Conservation (phyloP, 148 eudicot genomes). For the Cornus kousa region DNA sequence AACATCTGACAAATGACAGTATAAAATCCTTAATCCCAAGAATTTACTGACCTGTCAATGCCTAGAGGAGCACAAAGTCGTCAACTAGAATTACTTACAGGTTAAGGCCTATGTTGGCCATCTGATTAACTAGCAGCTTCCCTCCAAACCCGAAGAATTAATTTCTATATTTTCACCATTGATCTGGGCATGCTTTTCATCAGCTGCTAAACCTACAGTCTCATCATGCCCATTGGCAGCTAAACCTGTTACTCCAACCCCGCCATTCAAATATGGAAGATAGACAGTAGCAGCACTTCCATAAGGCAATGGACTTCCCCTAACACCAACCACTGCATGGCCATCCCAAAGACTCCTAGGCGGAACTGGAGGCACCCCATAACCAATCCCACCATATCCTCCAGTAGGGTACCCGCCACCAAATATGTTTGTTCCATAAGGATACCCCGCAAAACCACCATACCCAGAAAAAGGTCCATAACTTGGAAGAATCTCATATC, state of each 20-base stretch:
- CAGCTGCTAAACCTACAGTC: constrained; percentile 9
- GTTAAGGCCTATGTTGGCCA: constrained; percentile 16
- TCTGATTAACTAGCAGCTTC: constrained; percentile 24
- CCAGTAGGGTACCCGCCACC: constrained; percentile 43
- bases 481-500: constrained; percentile 33
- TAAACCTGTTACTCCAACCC: constrained; percentile 35
- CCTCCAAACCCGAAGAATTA: constrained; percentile 16
- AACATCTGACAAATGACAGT: constrained; percentile 31
- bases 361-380: constrained; percentile 36
- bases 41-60: constrained; percentile 34
- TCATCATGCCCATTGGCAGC: constrained; percentile 15
- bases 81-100: constrained; percentile 43
- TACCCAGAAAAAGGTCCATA: constrained; percentile 34
- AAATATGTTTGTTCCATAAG: constrained; percentile 42
- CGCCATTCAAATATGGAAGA: constrained; percentile 42
- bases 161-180: constrained; percentile 18
- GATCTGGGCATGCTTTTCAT: constrained; percentile 12
- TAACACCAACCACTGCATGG: constrained; percentile 31
- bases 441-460: constrained; percentile 47
- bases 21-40: constrained; percentile 28
- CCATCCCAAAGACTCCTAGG: constrained; percentile 41
- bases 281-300: constrained; percentile 22
- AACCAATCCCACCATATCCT: constrained; percentile 47
- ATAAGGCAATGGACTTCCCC: constrained; percentile 35
- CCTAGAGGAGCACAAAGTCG: constrained; percentile 24